A percentile compares a stretch with the other conserved stretches of the same genome.
Evolutionary conservation across 129 eudicot species (phyloP).

Genomic region (Lonicera japonica): DNA sequence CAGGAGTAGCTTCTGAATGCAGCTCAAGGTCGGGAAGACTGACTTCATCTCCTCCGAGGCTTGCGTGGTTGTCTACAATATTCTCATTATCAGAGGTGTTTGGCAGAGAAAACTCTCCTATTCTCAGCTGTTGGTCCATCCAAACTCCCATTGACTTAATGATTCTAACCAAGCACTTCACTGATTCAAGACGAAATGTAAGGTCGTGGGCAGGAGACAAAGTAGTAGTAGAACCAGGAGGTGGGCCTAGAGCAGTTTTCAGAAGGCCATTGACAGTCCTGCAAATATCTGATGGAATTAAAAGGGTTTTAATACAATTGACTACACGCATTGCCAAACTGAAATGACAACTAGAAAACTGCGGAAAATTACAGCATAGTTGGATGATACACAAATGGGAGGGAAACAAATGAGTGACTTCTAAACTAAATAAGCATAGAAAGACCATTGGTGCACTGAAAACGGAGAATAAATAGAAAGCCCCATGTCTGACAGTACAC

Average conservation of each 20-base stretch:
- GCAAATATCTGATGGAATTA: conserved; percentile 87
- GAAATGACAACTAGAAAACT: conserved; percentile 3
- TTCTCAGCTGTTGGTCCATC: conserved; percentile 94
- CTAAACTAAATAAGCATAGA: not conserved
- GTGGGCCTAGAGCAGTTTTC: conserved; percentile 95
- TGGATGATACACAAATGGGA: not conserved
- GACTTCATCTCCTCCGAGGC: conserved; percentile 61
- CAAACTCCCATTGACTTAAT: conserved; percentile 86
- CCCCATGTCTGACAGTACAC: not conserved
- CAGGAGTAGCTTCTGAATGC: conserved; percentile 63
- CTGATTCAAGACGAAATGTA: conserved; percentile 90
- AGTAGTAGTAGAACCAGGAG: conserved; percentile 86
- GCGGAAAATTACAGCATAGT: not conserved
- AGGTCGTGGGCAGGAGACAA: conserved; percentile 84
- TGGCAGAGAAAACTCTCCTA: conserved; percentile 52
- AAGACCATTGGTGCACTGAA: not conserved
- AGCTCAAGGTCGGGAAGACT: conserved; percentile 61
- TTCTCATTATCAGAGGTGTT: conserved; percentile 43
- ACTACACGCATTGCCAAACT: conserved; percentile 16
- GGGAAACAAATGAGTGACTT: not conserved
- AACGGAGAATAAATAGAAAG: not conserved
- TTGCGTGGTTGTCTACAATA: conserved; percentile 33
- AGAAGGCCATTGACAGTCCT: conserved; percentile 99
- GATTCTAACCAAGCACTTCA: conserved; percentile 79
- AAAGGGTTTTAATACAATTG: conserved; percentile 45